Conservation (phyloP, 2,329 filamentous ascomycete species). For the Fonsecaea nubica region DNA sequence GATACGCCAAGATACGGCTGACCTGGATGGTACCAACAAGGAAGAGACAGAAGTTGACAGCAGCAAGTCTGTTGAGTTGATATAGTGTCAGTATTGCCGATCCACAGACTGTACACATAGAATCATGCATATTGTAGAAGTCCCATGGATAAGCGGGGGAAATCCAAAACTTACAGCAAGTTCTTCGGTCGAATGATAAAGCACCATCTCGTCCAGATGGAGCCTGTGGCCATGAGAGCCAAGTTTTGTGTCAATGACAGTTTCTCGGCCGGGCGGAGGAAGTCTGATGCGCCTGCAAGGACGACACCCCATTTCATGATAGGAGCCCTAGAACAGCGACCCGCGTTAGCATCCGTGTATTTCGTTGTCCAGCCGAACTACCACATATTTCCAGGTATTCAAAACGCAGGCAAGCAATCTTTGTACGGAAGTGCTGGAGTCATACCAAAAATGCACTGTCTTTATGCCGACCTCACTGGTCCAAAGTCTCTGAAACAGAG, state of each 20-base stretch:
- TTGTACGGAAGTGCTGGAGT: slow-evolving; percentile 23
- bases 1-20: slow-evolving; percentile 73
- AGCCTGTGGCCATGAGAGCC: slow-evolving; percentile 85
- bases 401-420: neutral
- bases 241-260: slow-evolving; percentile 92
- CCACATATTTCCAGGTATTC: neutral
- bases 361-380: neutral
- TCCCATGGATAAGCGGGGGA: neutral
- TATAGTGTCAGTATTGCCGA: neutral
- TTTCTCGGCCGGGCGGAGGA: slow-evolving; percentile 87
- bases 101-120: neutral
- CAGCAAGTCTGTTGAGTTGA: slow-evolving; percentile 69
- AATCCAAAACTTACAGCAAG: slow-evolving; percentile 69
- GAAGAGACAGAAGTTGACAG: slow-evolving; percentile 98
- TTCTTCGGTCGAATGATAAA: slow-evolving; percentile 95
- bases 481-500: slow-evolving; percentile 76
- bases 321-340: slow-evolving; percentile 70
- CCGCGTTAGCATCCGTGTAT: slow-evolving; percentile 15
- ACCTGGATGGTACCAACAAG: slow-evolving; percentile 84
- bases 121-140: neutral
- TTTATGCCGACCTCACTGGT: slow-evolving; percentile 80
- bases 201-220: slow-evolving; percentile 99
- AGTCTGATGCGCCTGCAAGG: slow-evolving; percentile 88
- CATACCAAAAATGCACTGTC: slow-evolving; percentile 97
- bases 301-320: slow-evolving; percentile 98